Base-by-base conservation (phyloP, 2,329 filamentous ascomycete species). In the Oidium heveae region DNA sequence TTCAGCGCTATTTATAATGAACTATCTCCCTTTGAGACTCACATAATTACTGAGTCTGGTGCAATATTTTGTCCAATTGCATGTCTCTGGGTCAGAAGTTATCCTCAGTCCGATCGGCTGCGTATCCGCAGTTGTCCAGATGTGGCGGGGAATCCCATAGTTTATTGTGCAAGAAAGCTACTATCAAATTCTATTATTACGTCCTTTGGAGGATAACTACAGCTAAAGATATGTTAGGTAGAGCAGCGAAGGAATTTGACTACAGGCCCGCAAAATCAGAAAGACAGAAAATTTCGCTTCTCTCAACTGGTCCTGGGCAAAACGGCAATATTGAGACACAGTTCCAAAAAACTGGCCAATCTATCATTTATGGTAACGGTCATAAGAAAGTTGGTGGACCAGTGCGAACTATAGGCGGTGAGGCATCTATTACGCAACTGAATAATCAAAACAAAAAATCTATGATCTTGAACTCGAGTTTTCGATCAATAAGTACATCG, bases 281-380 rank as follows among this genome's bases (percentile, higher is more conserved):
- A 39, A 55, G 60, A 28, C 57, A 69, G 4, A 76, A 78, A 63
- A 70, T 74, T 56, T 66, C 75, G 16, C 76, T 79, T 58, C 71
- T 75, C 4, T 77, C 77, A 0, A 79, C 73, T 64, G 78, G 72
- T 59, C 72, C 74, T 13, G 66, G 64, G 46, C 63, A 68, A 28
- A 61, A 64, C 63, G 66, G 66, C 41, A 72, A 72, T 56, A 74
- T 79, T 59, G 65, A 71, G 55, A 70, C 74, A 50, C 71, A 72
- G 55, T 67, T 75, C 59, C 72, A 70, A 57, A 74, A 70, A 59
- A 63, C 65, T 20, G 65, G 69, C 34, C 66, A 65, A 41, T 66
- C 67, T 53, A 62, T 64, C 34, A 61, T 65, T 57, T 60, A 65
- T 41, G 60, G 64, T 61, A 61, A 64, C 57, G 65, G 60, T 58